Evolutionary conservation across 164 flowering plant species (phyloP).

Genomic region (Santalum album): DNA sequence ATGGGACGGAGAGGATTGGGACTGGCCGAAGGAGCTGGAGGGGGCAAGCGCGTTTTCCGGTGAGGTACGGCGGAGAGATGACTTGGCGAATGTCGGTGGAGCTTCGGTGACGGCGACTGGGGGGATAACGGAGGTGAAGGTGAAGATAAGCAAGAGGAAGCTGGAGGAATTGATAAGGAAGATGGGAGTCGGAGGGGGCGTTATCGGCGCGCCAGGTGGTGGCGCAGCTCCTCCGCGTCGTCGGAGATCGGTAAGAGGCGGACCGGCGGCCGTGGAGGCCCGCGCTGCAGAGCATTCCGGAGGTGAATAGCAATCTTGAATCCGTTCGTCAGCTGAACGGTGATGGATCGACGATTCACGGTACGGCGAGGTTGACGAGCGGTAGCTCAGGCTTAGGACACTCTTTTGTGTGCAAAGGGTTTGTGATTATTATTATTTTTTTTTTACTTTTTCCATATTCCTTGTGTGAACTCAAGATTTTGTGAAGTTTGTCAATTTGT

Average conservation of each 20-base stretch:
- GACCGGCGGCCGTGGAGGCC: constrained; percentile 37
- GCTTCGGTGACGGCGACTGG: background rate
- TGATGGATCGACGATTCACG: too few relatives aligned
- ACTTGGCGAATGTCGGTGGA: background rate
- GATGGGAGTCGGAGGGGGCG: constrained; percentile 15
- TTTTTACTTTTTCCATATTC: too few relatives aligned
- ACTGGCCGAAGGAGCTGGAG: constrained; percentile 14
- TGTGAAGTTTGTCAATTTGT: too few relatives aligned
- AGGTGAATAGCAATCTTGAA: constrained; percentile 7
- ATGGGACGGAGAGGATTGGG: constrained; percentile 47
- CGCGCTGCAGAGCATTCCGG: constrained; percentile 38
- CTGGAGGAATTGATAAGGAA: constrained; percentile 10
- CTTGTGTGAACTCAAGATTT: too few relatives aligned
- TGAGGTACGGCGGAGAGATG: background rate
- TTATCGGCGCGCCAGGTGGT: constrained; percentile 22
- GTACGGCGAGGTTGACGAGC: too few relatives aligned
- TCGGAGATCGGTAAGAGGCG: constrained; percentile 12
- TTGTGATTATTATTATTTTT: too few relatives aligned
- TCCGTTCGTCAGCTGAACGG: too few relatives aligned
- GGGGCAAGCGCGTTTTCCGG: background rate
- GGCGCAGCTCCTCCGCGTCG: constrained; percentile 17
- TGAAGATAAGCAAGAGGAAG: constrained; percentile 12
- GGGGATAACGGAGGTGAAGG: constrained; percentile 8
- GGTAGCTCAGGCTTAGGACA: too few relatives aligned
- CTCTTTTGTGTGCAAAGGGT: too few relatives aligned